Conservation (phyloP, 2,329 filamentous ascomycete species). For the Colletotrichum godetiae region DNA sequence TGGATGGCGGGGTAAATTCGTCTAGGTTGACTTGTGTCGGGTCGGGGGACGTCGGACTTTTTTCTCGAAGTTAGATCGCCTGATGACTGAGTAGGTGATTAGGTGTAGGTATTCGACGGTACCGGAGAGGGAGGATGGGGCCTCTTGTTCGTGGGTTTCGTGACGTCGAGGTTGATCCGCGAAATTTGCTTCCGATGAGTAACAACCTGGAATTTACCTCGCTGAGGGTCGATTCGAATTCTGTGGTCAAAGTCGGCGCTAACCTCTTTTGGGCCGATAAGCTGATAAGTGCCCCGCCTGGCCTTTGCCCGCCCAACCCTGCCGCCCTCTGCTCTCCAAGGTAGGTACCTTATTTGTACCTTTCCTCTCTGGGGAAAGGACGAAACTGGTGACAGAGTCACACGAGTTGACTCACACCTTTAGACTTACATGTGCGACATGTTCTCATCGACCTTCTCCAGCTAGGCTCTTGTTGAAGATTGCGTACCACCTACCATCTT, state of each 20-base stretch:
- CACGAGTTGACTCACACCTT: no score
- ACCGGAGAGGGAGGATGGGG: conserved; percentile 21
- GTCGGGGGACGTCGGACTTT: conserved; percentile 21
- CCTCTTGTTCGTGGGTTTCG: conserved; percentile 33
- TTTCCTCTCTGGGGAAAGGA: background rate
- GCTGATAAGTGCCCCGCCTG: conserved; percentile 47
- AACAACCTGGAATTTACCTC: conserved; percentile 41
- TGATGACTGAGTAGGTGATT: conserved; percentile 2
- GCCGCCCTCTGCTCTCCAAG: conserved; percentile 33
- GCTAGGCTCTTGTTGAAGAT: no score
- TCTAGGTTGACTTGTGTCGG: conserved; percentile 20
- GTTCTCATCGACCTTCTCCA: no score
- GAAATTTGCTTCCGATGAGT: conserved; percentile 39
- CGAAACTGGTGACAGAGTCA: background rate
- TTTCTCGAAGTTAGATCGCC: conserved; percentile 10
- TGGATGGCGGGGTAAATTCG: conserved; percentile 42
- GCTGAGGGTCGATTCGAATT: conserved; percentile 51
- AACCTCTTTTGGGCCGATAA: conserved; percentile 50
- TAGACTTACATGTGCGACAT: no score
- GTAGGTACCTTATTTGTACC: background rate
- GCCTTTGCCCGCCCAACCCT: conserved; percentile 43
- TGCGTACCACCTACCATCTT: no score
- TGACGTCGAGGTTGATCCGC: conserved; percentile 37
- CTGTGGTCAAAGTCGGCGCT: conserved; percentile 55
- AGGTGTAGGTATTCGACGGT: conserved; percentile 10